Percentiles rank a stretch among this genome's conserved stretches.
These are phyloP conservation scores for Ascobolus immersus DNA, from an alignment of 495 filamentous ascomycete species.

Conservation along the genomic window DNA sequence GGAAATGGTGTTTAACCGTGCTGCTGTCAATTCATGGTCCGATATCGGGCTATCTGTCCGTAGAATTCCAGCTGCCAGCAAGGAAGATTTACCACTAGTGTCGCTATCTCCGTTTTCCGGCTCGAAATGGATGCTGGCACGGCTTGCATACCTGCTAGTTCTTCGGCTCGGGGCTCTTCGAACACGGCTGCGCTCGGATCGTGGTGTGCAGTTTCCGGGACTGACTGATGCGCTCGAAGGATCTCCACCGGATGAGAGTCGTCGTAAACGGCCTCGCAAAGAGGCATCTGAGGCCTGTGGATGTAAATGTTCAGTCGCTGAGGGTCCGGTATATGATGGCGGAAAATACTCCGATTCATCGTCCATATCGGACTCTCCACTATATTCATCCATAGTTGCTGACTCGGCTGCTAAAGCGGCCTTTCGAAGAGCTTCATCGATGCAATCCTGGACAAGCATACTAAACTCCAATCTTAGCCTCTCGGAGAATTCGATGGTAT, in stretches of 20 bases:
- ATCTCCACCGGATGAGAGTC: constrained; percentile 40
- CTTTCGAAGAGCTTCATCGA: constrained; percentile 72
- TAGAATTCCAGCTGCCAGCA: constrained; percentile 36
- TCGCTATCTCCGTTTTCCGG: constrained; percentile 39
- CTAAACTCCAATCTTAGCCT: constrained; percentile 83
- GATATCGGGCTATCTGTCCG: constrained; percentile 79
- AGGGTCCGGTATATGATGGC: no score
- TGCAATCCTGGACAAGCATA: constrained; percentile 76
- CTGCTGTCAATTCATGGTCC: constrained; percentile 45
- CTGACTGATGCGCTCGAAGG: no score
- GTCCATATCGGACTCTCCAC: constrained; percentile 12
- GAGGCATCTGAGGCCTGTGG: no score
- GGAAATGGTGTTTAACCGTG: constrained; percentile 39
- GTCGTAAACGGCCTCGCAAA: constrained; percentile 15
- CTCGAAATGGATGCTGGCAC: constrained; percentile 15
- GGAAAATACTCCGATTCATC: constrained; percentile 15
- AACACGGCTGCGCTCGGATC: no score
- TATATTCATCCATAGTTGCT: constrained; percentile 9
- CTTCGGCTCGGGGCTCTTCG: no score
- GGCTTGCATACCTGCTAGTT: constrained; percentile 4
- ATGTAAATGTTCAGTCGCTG: no score
- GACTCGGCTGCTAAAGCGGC: constrained; percentile 62
- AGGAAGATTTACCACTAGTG: constrained; percentile 58
- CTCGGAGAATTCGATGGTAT: constrained; percentile 87
- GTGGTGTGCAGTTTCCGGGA: no score